Conservation (phyloP, 176 grass and related monocot species). For the Aegilops bicornis region DNA sequence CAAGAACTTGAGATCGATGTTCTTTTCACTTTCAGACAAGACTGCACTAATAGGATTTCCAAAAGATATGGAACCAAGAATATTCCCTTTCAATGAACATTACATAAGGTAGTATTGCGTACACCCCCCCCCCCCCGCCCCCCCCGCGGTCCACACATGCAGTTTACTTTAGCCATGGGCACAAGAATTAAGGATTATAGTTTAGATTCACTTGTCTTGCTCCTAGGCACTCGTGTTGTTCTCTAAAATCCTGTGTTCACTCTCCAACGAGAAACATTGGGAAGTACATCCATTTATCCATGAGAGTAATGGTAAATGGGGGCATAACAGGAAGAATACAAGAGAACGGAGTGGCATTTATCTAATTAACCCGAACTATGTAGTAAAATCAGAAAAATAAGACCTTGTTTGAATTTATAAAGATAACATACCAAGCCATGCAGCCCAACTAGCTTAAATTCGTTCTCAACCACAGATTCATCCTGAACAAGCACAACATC, state of each 20-base stretch:
- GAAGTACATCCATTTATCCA: neutral
- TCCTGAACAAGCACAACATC: constrained; percentile 96
- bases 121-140: neutral
- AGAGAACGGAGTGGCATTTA: neutral
- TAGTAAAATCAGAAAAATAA: neutral
- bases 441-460: constrained; percentile 64
- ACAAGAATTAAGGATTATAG: neutral
- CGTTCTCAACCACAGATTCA: constrained; percentile 78
- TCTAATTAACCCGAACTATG: too few relatives aligned
- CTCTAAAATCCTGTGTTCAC: neutral
- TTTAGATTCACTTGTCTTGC: neutral
- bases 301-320: neutral
- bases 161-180: neutral
- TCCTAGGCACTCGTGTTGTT: neutral
- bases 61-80: neutral
- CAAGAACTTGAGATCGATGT: neutral
- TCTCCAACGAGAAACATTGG: neutral
- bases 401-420: neutral
- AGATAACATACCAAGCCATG: constrained; percentile 65
- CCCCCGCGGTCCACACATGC: neutral
- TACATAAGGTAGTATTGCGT: neutral
- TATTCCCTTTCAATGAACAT: neutral
- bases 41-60: neutral
- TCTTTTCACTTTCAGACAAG: neutral
- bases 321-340: neutral